Base-by-base conservation (phyloP, 345 rosid species). In the Firmiana major region DNA sequence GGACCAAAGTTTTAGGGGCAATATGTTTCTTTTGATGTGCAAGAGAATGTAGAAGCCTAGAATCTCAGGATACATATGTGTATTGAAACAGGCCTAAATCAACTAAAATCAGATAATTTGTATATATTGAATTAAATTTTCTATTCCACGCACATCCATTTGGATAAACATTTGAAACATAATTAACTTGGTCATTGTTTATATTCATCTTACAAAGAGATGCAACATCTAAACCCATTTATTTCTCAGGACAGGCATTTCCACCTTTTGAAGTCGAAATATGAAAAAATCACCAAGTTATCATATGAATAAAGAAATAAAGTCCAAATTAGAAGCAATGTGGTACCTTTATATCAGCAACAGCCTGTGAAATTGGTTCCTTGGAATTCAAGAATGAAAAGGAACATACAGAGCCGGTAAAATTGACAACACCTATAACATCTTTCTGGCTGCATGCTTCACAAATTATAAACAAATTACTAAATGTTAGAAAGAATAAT, bases 351-450 rank as follows among this genome's bases (percentile, higher is more conserved):
- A 95, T 88, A 83, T 90, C 97, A 80, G 89, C 76, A 82, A 92
- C 76, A 67, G 97, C 98, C 83, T 92, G 94, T 59, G 94, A 89
- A 79, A 87, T 81, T 54, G 92, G 88, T 83, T 95, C 99, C 83
- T 91, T 95, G 13, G 84, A 79, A 81, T 86, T 88, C 83, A 87
- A 78, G 84, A 88, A 90, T 36, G 98, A 90, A 81, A 80, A 90
- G 26, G 97, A 92, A 83, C 86, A 85, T 60, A 95, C 77, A 0
- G 92, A 90, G 70, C 98, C 96, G 78, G 87, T 75, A 36, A 90
- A 85, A 69, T 83, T 79, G 58, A 92, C 80, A 81, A 92, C 66
- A 54, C 99, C 99, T 71, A 79, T 63, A 74, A 92, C 83, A 71
- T 85, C 84, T 75, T 90, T 88, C 76, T 86, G 80, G 81, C 84